Evolutionary conservation across 2,329 filamentous ascomycete species (phyloP).

Genomic region (Penicillium sp.): DNA sequence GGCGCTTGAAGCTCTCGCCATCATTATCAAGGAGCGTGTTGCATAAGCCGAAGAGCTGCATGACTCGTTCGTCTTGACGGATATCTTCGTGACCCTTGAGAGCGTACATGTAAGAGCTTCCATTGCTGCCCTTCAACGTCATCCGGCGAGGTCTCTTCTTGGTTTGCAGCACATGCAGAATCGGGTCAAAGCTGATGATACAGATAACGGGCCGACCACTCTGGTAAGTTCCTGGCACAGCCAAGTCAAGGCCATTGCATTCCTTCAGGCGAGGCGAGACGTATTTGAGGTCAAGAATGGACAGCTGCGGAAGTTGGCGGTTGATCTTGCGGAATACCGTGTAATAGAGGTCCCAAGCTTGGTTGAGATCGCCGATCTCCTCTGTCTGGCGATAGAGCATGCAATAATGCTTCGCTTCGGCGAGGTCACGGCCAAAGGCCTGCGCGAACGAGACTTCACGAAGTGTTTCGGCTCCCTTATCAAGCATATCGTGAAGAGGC

Average conservation of each 20-base stretch:
- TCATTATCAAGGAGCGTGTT: conserved; percentile 94
- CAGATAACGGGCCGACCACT: conserved; percentile 75
- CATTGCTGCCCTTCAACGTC: conserved; percentile 84
- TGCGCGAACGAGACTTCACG: conserved; percentile 97
- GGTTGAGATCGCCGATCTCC: conserved; percentile 91
- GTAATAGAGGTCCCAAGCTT: conserved; percentile 99
- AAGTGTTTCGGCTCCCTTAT: conserved; percentile 86
- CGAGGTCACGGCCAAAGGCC: conserved; percentile 91
- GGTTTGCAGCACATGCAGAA: conserved; percentile 88
- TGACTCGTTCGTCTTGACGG: conserved; percentile 96
- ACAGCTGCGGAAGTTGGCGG: conserved; percentile 87
- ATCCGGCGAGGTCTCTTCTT: conserved; percentile 94
- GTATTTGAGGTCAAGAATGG: conserved; percentile 89
- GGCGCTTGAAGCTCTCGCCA: conserved; percentile 93
- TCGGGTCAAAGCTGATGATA: conserved; percentile 86
- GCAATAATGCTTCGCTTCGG: conserved; percentile 95
- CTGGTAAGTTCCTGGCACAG: conserved; percentile 91
- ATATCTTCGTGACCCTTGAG: conserved; percentile 99
- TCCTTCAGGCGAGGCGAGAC: conserved; percentile 91
- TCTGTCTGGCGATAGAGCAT: conserved; percentile 83
- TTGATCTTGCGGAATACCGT: conserved; percentile 96
- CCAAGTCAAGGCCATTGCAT: conserved; percentile 81
- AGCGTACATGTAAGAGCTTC: conserved; percentile 75
- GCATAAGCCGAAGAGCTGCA: conserved; percentile 97
- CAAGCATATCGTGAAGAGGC: conserved; percentile 86